Evolutionary conservation across 495 filamentous ascomycete species (phyloP).

Genomic region (Lasiosphaeria hispida): DNA sequence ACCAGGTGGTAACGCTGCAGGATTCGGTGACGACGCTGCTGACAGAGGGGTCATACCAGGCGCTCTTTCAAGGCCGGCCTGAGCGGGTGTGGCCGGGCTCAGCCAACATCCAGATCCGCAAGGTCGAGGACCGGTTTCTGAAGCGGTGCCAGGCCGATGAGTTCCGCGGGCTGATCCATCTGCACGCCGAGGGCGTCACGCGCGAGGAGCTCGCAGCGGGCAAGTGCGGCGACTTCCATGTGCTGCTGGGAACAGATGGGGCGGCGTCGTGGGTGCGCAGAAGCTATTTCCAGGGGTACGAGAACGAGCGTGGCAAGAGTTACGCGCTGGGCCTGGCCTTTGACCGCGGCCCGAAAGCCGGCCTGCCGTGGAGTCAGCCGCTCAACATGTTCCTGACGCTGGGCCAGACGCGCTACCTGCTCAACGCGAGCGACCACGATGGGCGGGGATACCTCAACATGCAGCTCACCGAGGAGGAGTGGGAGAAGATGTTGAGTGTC

Average conservation of each 20-base stretch:
- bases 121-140: conserved; percentile 40
- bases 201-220: conserved; percentile 29
- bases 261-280: conserved; percentile 36
- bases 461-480: conserved; percentile 41
- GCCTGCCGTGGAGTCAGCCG: conserved; percentile 38
- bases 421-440: conserved; percentile 39
- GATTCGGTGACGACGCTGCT: conserved; percentile 34
- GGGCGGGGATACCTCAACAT: conserved; percentile 40
- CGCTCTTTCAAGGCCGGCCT: conserved; percentile 30
- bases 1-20: conserved; percentile 37
- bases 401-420: conserved; percentile 38
- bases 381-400: conserved; percentile 42
- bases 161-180: conserved; percentile 33
- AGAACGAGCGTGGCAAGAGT: conserved; percentile 37
- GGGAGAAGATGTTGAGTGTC: conserved; percentile 36
- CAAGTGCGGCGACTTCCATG: conserved; percentile 40
- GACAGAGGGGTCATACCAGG: conserved; percentile 24
- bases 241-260: conserved; percentile 37
- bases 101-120: conserved; percentile 40
- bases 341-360: conserved; percentile 29
- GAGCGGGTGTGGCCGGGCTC: conserved; percentile 36
- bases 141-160: conserved; percentile 32
- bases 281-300: conserved; percentile 38
- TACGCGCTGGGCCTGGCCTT: conserved; percentile 40
- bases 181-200: conserved; percentile 35